Conservation (phyloP, 2,329 filamentous ascomycete species). For the Verticillium dahliae region DNA sequence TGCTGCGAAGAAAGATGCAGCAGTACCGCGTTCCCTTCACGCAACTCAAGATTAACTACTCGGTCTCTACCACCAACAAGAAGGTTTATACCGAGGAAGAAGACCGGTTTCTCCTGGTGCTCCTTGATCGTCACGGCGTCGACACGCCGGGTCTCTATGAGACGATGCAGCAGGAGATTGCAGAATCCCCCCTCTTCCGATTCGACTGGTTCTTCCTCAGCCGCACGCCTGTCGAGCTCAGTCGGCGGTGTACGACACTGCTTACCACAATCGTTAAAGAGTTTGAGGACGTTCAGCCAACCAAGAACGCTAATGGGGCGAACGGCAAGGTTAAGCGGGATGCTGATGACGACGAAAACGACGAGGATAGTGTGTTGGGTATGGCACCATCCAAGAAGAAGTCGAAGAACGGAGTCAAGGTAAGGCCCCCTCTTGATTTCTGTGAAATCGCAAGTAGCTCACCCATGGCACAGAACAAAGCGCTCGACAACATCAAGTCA, state of each 20-base stretch:
- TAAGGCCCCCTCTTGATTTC: constrained; percentile 32
- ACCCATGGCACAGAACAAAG: constrained; percentile 66
- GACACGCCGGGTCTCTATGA: constrained; percentile 89
- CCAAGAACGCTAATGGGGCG: constrained; percentile 47
- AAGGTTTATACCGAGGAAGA: constrained; percentile 99
- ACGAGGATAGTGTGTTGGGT: constrained; percentile 73
- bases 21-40: constrained; percentile 97
- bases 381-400: constrained; percentile 91
- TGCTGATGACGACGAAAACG: constrained; percentile 73
- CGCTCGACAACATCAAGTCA: constrained; percentile 80
- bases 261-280: constrained; percentile 92
- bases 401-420: constrained; percentile 82
- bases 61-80: constrained; percentile 98
- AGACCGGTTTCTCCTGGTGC: constrained; percentile 88
- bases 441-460: constrained; percentile 4
- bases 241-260: constrained; percentile 85
- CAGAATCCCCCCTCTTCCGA: constrained; percentile 87
- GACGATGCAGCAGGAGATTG: constrained; percentile 92
- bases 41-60: constrained; percentile 98
- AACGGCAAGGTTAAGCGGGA: constrained; percentile 72
- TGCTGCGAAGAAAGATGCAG: constrained; percentile 90
- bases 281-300: constrained; percentile 64
- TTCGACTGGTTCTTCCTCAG: constrained; percentile 99
- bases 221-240: constrained; percentile 86
- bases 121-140: constrained; percentile 86